Evolutionary conservation across 2,329 filamentous ascomycete species (phyloP), one percentile per base, ranked within the genome.

Genomic region (Sphaceloma murrayae): DNA sequence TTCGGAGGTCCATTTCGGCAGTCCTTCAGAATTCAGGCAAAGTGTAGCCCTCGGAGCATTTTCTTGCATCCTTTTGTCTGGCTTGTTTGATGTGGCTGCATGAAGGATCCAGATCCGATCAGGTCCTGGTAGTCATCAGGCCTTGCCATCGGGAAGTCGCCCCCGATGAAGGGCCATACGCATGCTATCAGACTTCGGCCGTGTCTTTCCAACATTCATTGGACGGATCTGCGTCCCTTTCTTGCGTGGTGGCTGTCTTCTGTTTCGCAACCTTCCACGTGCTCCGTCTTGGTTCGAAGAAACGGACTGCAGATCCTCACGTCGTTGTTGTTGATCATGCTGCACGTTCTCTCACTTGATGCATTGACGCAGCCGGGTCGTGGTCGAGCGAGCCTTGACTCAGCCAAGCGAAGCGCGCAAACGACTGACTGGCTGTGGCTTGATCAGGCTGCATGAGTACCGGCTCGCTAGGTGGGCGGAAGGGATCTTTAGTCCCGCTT

Each of bases 101-200:
- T 38, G 34, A 38, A 38, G 34, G 34, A 38, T 38, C 18, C n/a
- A 38, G 34, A 38, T 38, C 34, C 17, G 24, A n/a, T n/a, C n/a
- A n/a, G n/a, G n/a, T n/a, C n/a, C n/a, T n/a, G n/a, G n/a, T n/a
- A n/a, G n/a, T n/a, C n/a, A n/a, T n/a, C n/a, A n/a, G n/a, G n/a
- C n/a, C n/a, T n/a, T n/a, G n/a, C n/a, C n/a, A n/a, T n/a, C n/a
- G n/a, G n/a, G n/a, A n/a, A n/a, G n/a, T n/a, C n/a, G n/a, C n/a
- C n/a, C 31, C 31, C 16, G 14, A 34, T 24, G 31, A 17, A 14
- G n/a, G 7, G 21, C 27, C 34, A 38, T 26, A 13, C 27, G 27
- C 29, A n/a, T 22, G n/a, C n/a, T n/a, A n/a, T n/a, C n/a, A n/a
- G n/a, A n/a, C n/a, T n/a, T n/a, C n/a, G n/a, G n/a, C n/a, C n/a